Evolutionary conservation across 345 rosid genomes (phyloP), one percentile per base, ranked within the genome.

Genomic region (Dipteronia sinensis): DNA sequence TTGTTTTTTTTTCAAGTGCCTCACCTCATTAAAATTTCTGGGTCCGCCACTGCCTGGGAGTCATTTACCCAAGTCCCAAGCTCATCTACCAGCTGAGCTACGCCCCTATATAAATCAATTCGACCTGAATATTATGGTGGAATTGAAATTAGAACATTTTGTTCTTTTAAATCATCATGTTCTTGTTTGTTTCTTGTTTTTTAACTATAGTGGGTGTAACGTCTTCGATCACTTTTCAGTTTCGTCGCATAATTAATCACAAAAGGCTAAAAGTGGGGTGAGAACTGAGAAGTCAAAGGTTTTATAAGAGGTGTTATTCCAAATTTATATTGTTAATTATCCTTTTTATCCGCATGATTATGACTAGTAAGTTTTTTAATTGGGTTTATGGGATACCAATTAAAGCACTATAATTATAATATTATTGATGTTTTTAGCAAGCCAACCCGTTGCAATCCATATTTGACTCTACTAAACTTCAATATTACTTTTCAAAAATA

Each of bases 231-330:
- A 20, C 27, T 31, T 56, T 34, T 10, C 51, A 56, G 19, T 10
- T 71, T 71, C 12, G 65, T 23, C 11, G 29, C 75, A 69, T 15
- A 71, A 25, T 51, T 25, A 27, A 46, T 47, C 13, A 4, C 46
- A 53, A n/a, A 10, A 31, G 19, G 10, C 1, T 11, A n/a, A 19
- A n/a, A 71, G 47, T 0, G 22, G 17, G 4, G 34, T 3, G 9
- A 53, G 29, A 27, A 27, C 29, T 27, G 3, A 31, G 75, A 72
- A 13, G 64, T 72, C 65, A 72, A 72, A 56, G 29, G n/a, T 31
- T 72, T 72, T 53, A 53, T 4, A 0, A 23, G 31, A 44, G 56
- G 46, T 68, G 31, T 46, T 22, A 20, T 67, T 44, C 58, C 1
- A 53, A 4, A 6, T 15, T 53, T 53, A 16, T 16, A 53, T 15